Conservation (phyloP, 805 yeast species). For the Candida xiaguanensis region DNA sequence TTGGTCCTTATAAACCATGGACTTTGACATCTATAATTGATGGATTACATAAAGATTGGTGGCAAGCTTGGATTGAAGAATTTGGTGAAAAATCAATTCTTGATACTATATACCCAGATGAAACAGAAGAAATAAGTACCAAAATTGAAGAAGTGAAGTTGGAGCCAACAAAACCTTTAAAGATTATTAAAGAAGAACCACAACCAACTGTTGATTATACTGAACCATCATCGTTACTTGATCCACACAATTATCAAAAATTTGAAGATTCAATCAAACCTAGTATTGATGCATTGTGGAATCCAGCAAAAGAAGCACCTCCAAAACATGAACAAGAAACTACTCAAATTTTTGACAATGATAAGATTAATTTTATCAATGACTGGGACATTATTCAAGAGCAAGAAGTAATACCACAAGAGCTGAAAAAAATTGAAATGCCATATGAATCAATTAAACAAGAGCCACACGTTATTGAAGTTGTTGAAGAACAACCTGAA, state of each 20-base stretch:
- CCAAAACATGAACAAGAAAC: conserved; percentile 21
- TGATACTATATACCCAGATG: conserved; percentile 14
- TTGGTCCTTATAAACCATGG: conserved; percentile 66
- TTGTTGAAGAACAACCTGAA: conserved; percentile 5
- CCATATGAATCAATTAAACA: too few relatives aligned
- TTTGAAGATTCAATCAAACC: conserved; percentile 12
- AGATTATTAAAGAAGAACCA: conserved; percentile 8
- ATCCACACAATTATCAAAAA: conserved; percentile 28
- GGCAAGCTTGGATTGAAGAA: conserved; percentile 33
- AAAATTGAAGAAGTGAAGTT: not conserved
- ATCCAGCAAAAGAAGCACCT: conserved; percentile 42
- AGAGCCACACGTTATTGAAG: not conserved
- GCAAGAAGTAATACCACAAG: not conserved
- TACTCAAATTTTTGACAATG: not conserved
- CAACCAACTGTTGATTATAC: not conserved
- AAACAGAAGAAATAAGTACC: not conserved
- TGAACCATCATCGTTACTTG: conserved; percentile 22
- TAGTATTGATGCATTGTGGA: conserved; percentile 34
- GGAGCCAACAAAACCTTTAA: not conserved
- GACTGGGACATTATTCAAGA: conserved; percentile 2
- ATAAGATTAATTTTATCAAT: not conserved
- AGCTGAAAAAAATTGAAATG: too few relatives aligned
- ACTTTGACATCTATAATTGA: conserved; percentile 16
- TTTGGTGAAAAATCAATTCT: conserved; percentile 23
- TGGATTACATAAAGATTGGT: conserved; percentile 30